Conservation (phyloP, 2,329 filamentous ascomycete genomes). For the Phialocephala sp. region DNA sequence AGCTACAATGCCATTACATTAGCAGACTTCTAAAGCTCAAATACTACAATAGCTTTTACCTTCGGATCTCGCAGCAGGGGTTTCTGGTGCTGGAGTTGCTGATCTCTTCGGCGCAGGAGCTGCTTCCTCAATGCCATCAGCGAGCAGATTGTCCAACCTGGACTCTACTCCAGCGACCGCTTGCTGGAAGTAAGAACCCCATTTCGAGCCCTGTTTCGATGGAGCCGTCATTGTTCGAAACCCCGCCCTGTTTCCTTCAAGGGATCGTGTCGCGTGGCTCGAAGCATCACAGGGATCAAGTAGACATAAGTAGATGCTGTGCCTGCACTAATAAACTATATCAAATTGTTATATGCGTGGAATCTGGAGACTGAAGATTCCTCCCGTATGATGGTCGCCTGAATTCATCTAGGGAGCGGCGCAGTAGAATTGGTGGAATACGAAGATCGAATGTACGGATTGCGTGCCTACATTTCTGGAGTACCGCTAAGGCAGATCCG, state of each 20-base stretch:
- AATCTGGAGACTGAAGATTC: background rate
- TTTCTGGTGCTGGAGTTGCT: slow-evolving; percentile 45
- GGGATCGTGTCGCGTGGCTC: slow-evolving; percentile 25
- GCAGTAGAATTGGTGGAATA: slow-evolving; percentile 16
- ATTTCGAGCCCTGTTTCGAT: slow-evolving; percentile 61
- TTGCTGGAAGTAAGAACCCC: slow-evolving; percentile 83
- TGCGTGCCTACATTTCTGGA: slow-evolving; percentile 30
- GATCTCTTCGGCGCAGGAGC: slow-evolving; percentile 49
- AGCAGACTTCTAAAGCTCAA: slow-evolving; percentile 29
- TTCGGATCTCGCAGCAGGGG: slow-evolving; percentile 43
- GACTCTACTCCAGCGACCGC: slow-evolving; percentile 95
- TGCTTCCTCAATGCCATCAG: slow-evolving; percentile 69
- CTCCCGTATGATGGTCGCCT: background rate
- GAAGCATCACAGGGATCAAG: slow-evolving; percentile 30
- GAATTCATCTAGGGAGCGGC: slow-evolving; percentile 11
- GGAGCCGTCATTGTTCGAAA: slow-evolving; percentile 40
- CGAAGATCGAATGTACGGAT: slow-evolving; percentile 15
- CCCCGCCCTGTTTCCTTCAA: slow-evolving; percentile 25
- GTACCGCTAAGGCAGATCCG: slow-evolving; percentile 17
- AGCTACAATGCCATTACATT: slow-evolving; percentile 42
- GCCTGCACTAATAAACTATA: background rate
- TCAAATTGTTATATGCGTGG: background rate
- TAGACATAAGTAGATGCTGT: slow-evolving; percentile 17
- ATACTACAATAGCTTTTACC: slow-evolving; percentile 37
- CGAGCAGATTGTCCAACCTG: slow-evolving; percentile 86